Conservation (phyloP, 2,329 filamentous ascomycete genomes). For the Xylogone sp. region DNA sequence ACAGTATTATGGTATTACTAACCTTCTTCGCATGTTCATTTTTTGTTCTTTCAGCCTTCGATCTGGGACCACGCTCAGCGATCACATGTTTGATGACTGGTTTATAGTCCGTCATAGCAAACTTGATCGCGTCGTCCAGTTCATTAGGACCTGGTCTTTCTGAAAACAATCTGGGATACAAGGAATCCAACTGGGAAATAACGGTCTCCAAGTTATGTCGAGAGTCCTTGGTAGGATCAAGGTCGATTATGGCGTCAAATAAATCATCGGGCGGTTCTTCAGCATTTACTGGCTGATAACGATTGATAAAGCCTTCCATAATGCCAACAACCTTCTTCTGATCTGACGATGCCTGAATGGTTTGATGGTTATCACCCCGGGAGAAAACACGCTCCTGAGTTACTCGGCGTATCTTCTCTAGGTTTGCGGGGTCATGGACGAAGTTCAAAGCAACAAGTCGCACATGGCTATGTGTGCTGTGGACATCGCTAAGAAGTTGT, state of each 20-base stretch:
- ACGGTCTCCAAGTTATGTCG: slow-evolving; percentile 81
- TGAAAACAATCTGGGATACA: slow-evolving; percentile 73
- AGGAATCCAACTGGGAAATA: slow-evolving; percentile 65
- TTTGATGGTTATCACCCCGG: slow-evolving; percentile 95
- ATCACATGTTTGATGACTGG: slow-evolving; percentile 75
- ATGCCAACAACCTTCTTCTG: slow-evolving; percentile 75
- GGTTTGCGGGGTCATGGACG: slow-evolving; percentile 65
- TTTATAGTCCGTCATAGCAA: slow-evolving; percentile 71
- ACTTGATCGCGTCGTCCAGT: slow-evolving; percentile 75
- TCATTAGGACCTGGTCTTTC: slow-evolving; percentile 67
- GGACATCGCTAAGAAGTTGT: slow-evolving; percentile 80
- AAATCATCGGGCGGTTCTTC: slow-evolving; percentile 67
- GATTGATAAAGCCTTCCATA: slow-evolving; percentile 88
- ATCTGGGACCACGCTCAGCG: slow-evolving; percentile 48
- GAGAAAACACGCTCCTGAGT: slow-evolving; percentile 76
- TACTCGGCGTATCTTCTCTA: slow-evolving; percentile 68
- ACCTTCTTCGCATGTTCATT: slow-evolving; percentile 30
- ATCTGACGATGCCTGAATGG: slow-evolving; percentile 81
- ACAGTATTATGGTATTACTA: slow-evolving; percentile 2
- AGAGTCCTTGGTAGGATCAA: slow-evolving; percentile 75
- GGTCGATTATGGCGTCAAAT: slow-evolving; percentile 82
- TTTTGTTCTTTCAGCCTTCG: slow-evolving; percentile 36
- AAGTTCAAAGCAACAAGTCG: slow-evolving; percentile 85
- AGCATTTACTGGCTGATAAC: slow-evolving; percentile 76
- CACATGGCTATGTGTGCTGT: slow-evolving; percentile 55